Base-by-base conservation (phyloP, 2,329 filamentous ascomycete species). In the Massarina eburnea region DNA sequence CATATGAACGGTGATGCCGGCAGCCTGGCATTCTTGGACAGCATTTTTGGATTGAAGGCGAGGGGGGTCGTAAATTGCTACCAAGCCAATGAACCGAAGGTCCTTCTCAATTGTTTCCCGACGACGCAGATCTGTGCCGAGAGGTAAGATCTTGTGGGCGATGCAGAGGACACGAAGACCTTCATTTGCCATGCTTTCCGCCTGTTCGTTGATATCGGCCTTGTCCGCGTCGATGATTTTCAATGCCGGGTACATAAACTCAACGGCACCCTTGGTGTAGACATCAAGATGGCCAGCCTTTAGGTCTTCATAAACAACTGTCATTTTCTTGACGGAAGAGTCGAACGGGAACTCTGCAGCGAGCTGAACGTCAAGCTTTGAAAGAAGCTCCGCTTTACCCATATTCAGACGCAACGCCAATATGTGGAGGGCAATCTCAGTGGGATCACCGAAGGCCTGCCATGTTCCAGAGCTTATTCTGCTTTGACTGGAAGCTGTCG, bases 61-160 rank as follows among this genome's bases (percentile, higher is more conserved):
- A 44, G 89, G 90, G 3, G 90, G 90, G 57, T 95, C 90, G 64
- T 94, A 92, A 52, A 95, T 86, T 45, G 89, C 90, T 39, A 88
- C 85, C 8, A 96, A 79, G n/a, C 91, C 91, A 12, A 89, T 80
- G 50, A 95, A 88, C 3, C 78, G 80, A 24, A 96, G 80, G 22
- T 81, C 76, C 27, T 75, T 73, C 64, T 95, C 90, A 12, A 92
- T 79, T 4, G 77, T 71, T 5, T 75, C 71, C 5, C 90, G 86
- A 32, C 66, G 59, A 29, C 52, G 52, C n/a, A 69, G 55, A 27
- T 68, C 57, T 8, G 60, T 46, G 19, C 54, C 61, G 12, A 57
- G 33, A 7, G 58, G 53, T 7, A 69, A 51, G 15, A 51, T 51
- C 53, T 68, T 71, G 47, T 70, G 67, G 20, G 66, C 67, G 27